Evolutionary conservation across 805 yeast genomes (phyloP), one percentile per base, ranked within the genome.

Genomic region (Metschnikowia aberdeeniae): DNA sequence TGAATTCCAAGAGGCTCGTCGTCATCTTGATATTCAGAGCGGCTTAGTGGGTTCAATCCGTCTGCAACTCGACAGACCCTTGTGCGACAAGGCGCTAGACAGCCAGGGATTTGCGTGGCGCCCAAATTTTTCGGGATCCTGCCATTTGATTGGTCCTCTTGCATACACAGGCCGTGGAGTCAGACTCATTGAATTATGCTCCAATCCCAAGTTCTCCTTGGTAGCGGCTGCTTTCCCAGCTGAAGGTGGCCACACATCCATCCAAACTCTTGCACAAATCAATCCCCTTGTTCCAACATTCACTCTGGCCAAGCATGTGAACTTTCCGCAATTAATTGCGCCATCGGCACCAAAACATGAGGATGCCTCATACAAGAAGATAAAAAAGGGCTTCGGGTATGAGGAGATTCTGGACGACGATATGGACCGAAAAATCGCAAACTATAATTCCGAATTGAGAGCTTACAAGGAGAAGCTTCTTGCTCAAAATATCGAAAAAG

Each of bases 321-420:
- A 22, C 17, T 35, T 35, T 12, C 28, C 40, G n/a, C 35, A 39
- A 24, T 49, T 54, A 5, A 33, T 14, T 2, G 45, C 40, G 29
- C 49, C 54, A 29, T 26, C 34, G 19, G 17, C 34, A n/a, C 27
- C 34, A 4, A 12, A 28, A 13, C 24, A 24, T 5, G 40, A 37
- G n/a, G 30, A 28, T 0, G 22, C 14, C 11, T 19, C 13, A 11
- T 54, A 54, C 34, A 33, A 36, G 7, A 46, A 37, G 20, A 52
- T 51, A 4, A 27, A 32, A 4, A 47, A 47, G 6, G 57, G 57
- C 0, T 54, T 54, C 24, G 57, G 57, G 2, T 52, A 35, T 11
- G 33, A 44, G 14, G 43, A 50, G 8, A 49, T 42, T 3, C 31
- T 42, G 10, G 51, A 43, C 3, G 32, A 40, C 1, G 45, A 41